These are phyloP conservation scores for Pseudogymnoascus sp. DNA, from an alignment of 2,329 filamentous ascomycete genomes.

Conservation along the genomic window DNA sequence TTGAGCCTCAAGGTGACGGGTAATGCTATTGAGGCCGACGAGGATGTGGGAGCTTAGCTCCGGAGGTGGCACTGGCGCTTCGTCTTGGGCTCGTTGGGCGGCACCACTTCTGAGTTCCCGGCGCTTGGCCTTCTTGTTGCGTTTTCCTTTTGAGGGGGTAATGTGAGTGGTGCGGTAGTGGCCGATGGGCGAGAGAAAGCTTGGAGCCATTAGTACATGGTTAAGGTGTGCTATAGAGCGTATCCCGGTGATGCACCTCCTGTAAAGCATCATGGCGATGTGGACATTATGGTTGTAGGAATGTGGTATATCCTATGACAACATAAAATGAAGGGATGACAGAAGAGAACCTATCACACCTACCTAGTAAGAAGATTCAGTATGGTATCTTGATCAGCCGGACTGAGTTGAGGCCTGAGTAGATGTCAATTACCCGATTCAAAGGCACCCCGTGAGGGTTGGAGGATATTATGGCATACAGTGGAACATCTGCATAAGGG, in stretches of 20 bases:
- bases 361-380: slow-evolving; percentile 61
- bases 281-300: neutral
- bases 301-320: neutral
- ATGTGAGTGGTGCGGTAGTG: slow-evolving; percentile 47
- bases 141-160: slow-evolving; percentile 52
- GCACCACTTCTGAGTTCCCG: slow-evolving; percentile 25
- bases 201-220: slow-evolving; percentile 27
- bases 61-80: slow-evolving; percentile 27
- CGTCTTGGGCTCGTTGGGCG: slow-evolving; percentile 25
- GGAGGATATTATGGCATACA: slow-evolving; percentile 35
- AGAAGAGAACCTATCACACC: slow-evolving; percentile 17
- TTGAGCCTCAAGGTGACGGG: slow-evolving; percentile 39
- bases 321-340: neutral
- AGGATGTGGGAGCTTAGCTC: slow-evolving; percentile 50
- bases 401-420: slow-evolving; percentile 50
- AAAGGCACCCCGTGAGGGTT: neutral
- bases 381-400: slow-evolving; percentile 53
- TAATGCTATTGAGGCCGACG: slow-evolving; percentile 56
- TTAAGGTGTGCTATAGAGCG: neutral
- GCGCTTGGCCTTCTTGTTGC: slow-evolving; percentile 44
- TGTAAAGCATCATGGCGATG: neutral
- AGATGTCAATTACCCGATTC: neutral
- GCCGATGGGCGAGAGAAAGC: slow-evolving; percentile 55
- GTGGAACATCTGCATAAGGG: slow-evolving; percentile 51
- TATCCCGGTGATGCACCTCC: neutral